Percentiles rank a stretch among this genome's conserved stretches.
These are phyloP conservation scores for Sugiyamaella paludigena DNA, from an alignment of 1,139 yeast genomes.

Conservation along the genomic window DNA sequence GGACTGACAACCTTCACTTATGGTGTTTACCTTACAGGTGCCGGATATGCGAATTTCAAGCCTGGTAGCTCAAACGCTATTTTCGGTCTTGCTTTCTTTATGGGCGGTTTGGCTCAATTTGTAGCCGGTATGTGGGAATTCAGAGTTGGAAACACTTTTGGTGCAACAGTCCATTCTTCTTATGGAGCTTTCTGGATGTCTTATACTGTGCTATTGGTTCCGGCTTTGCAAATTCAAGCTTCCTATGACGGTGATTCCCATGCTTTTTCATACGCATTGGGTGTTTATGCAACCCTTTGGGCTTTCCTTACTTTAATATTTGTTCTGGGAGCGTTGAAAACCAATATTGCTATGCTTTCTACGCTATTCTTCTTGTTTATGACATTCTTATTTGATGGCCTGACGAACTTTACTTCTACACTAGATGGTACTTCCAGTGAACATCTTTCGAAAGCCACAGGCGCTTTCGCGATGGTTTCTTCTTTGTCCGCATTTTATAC, in stretches of 20 bases:
- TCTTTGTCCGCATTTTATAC: constrained; percentile 58
- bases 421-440: constrained; percentile 39
- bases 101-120: constrained; percentile 74
- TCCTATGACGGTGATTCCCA: constrained; percentile 48
- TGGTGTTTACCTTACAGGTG: constrained; percentile 40
- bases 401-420: constrained; percentile 47
- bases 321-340: constrained; percentile 63
- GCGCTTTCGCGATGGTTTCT: constrained; percentile 67
- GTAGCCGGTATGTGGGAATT: constrained; percentile 75
- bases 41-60: neutral
- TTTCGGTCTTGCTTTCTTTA: constrained; percentile 70
- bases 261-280: constrained; percentile 56
- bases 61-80: constrained; percentile 40
- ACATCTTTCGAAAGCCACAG: constrained; percentile 60
- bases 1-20: constrained; percentile 81
- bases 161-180: constrained; percentile 75
- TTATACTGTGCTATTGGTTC: constrained; percentile 61
- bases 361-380: constrained; percentile 48
- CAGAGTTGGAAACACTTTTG: constrained; percentile 69
- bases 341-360: constrained; percentile 73
- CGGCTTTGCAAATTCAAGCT: constrained; percentile 63
- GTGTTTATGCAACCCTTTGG: constrained; percentile 73
- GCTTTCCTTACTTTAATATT: constrained; percentile 68
- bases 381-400: constrained; percentile 35
- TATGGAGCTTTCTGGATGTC: constrained; percentile 86